Base-by-base conservation (phyloP, 805 yeast genomes). In the Yarrowia sp. region DNA sequence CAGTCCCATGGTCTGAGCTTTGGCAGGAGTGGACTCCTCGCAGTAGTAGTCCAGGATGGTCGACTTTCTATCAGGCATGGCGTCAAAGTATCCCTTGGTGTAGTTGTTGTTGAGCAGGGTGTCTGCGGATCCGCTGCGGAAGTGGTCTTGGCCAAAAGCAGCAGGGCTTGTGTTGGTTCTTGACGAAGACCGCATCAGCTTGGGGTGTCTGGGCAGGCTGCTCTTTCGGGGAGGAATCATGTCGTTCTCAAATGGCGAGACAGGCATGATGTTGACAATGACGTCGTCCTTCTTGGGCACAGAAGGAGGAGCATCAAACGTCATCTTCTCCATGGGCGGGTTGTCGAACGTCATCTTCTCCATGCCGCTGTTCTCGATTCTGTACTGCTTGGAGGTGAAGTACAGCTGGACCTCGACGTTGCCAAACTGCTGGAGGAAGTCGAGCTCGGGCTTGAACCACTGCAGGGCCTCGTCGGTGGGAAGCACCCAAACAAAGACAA, bases 371-470 rank as follows among this genome's bases (percentile, higher is more conserved):
- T 39, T n/a, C 18, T 21, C 18, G 8, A 24, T 9, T 14, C 27
- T 9, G 47, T 62, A 55, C 63, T 36, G 16, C 21, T 51, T 27
- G 19, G 51, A 38, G 7, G 68, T 80, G 75, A 27, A 69, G 69
- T 41, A 79, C 67, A 67, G 77, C 75, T 25, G 65, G 27, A 61
- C 21, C 4, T 74, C 71, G 63, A 70, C 72, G 58, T 65, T 68
- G 19, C 68, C 69, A 35, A 63, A 66, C 21, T 55, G 53, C 27
- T 61, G 56, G 32, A 73, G 62, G 10, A 61, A 59, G 44, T 62
- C 64, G 46, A 75, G 65, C 36, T 73, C 73, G 3, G 68, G 58
- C 35, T 51, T 53, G 64, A 74, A 68, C 74, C 73, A 70, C 16
- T 64, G 55, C 27, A 75, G 62, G 38, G 69, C 70, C 55, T 29